Conservation (phyloP, 2,329 filamentous ascomycete species). For the Fusarium nodosum region DNA sequence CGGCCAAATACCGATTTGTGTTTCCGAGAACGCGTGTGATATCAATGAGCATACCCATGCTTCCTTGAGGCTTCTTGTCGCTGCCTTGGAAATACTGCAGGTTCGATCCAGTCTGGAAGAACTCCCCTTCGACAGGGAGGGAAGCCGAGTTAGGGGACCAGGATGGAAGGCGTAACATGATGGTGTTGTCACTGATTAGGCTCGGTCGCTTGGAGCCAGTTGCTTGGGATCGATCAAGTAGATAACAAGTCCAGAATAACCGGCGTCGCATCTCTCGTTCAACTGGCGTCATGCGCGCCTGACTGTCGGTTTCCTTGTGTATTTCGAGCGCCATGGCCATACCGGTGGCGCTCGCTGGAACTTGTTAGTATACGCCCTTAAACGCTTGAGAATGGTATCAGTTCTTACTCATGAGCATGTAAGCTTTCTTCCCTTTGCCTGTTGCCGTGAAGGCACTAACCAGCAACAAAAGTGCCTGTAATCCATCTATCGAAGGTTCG, state of each 20-base stretch:
- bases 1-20: conserved; percentile 86
- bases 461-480: conserved; percentile 82
- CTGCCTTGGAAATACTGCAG: conserved; percentile 78
- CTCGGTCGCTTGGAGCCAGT: conserved; percentile 86
- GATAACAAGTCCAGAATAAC: conserved; percentile 91
- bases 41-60: conserved; percentile 85
- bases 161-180: conserved; percentile 80
- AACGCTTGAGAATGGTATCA: not conserved
- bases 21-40: conserved; percentile 85
- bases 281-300: conserved; percentile 71
- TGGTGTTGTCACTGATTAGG: conserved; percentile 82
- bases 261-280: conserved; percentile 83
- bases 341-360: conserved; percentile 77
- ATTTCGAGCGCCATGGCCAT: conserved; percentile 88
- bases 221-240: conserved; percentile 86
- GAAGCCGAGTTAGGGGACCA: conserved; percentile 75
- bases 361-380: conserved; percentile 52
- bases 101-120: conserved; percentile 84
- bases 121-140: conserved; percentile 79
- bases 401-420: conserved; percentile 82
- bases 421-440: conserved; percentile 86
- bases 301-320: conserved; percentile 79
- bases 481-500: conserved; percentile 81
- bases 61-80: conserved; percentile 79
- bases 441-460: conserved; percentile 81